Evolutionary conservation across 306 rosid genomes (phyloP).

Genomic region (Casuarina glauca): DNA sequence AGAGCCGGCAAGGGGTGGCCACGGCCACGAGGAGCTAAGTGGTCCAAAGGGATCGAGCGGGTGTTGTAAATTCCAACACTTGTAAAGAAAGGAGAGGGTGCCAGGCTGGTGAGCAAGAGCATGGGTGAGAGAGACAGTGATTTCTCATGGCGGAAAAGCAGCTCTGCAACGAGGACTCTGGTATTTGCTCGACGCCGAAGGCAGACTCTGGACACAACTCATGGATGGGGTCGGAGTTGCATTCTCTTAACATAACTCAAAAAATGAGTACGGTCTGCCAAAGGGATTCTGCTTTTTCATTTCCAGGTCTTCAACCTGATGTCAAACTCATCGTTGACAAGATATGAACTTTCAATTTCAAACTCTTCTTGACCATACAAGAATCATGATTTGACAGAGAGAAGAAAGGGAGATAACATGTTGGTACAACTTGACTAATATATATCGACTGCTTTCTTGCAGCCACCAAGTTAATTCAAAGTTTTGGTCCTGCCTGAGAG

Average conservation of each 20-base stretch:
- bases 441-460: neutral
- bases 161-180: too few species aligned
- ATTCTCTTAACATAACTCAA: neutral
- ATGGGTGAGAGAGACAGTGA: slow-evolving; percentile 9
- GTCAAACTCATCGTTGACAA: neutral
- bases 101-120: slow-evolving; percentile 49
- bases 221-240: too few species aligned
- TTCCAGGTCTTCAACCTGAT: neutral
- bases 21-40: slow-evolving; percentile 61
- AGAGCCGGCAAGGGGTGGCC: slow-evolving; percentile 55
- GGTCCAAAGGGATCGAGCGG: slow-evolving; percentile 47
- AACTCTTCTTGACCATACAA: neutral
- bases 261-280: neutral
- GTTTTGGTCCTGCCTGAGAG: neutral
- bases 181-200: too few species aligned
- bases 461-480: neutral
- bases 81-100: slow-evolving; percentile 35
- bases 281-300: neutral
- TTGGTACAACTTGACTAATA: neutral
- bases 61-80: slow-evolving; percentile 30
- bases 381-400: neutral
- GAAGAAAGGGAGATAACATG: neutral
- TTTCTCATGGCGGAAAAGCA: neutral
- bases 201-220: too few species aligned
- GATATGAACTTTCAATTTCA: neutral